Evolutionary conservation across 164 flowering plant species (phyloP).

Genomic region (Annona squamosa): DNA sequence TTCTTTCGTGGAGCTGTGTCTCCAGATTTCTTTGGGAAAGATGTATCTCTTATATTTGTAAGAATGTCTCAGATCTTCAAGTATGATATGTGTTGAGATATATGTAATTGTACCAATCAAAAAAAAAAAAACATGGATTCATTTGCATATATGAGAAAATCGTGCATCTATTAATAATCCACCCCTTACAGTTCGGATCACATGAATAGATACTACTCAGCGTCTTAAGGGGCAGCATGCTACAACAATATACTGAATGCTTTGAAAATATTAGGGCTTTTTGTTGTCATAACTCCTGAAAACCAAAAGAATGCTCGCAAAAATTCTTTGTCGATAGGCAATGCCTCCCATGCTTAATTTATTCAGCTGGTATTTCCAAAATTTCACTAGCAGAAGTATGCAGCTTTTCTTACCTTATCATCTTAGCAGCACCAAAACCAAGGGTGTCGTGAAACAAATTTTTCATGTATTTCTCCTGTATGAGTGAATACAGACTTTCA

Average conservation of each 20-base stretch:
- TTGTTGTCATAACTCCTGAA: background rate
- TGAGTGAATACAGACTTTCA: conserved; percentile 44
- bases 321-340: background rate
- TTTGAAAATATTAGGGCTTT: background rate
- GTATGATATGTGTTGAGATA: too few species aligned
- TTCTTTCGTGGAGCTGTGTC: too few species aligned
- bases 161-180: background rate
- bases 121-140: too few species aligned
- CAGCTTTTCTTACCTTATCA: conserved; percentile 63
- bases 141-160: background rate
- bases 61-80: too few species aligned
- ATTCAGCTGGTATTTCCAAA: background rate
- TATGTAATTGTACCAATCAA: too few species aligned
- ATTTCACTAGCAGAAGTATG: background rate
- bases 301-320: background rate
- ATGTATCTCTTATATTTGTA: too few species aligned
- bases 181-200: background rate
- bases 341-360: background rate
- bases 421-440: conserved; percentile 96
- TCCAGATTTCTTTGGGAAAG: too few species aligned
- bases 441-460: conserved; percentile 81
- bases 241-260: background rate
- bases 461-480: conserved; percentile 48
- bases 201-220: background rate
- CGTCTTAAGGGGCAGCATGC: background rate